Conservation (phyloP, 257 asterid genomes). For the Dorcoceras hygrometricum region DNA sequence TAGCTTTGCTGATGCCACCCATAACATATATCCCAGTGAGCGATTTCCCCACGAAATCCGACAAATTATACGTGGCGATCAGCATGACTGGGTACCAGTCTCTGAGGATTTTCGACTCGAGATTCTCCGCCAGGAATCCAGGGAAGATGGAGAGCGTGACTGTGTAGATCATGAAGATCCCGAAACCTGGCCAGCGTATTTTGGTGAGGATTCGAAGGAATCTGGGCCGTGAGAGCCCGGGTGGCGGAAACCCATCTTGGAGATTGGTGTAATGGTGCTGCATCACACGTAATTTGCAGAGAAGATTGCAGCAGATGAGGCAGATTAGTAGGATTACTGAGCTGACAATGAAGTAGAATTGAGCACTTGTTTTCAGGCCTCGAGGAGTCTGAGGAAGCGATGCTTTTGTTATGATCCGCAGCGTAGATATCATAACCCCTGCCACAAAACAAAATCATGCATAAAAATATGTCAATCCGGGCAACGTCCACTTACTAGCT, state of each 20-base stretch:
- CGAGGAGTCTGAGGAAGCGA: constrained; percentile 65
- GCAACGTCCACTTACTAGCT: no score
- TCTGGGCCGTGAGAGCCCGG: constrained; percentile 21
- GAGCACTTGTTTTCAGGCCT: constrained; percentile 68
- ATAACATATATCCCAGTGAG: constrained; percentile 43
- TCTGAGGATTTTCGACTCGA: constrained; percentile 39
- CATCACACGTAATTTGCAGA: constrained; percentile 53
- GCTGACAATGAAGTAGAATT: constrained; percentile 56
- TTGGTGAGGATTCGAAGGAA: constrained; percentile 35
- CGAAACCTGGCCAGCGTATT: constrained; percentile 58
- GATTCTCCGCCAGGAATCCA: constrained; percentile 63
- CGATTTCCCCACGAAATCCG: constrained; percentile 69
- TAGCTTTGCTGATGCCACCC: constrained; percentile 40
- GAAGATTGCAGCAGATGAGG: constrained; percentile 54
- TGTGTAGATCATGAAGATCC: constrained; percentile 53
- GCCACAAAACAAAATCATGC: constrained; percentile 21
- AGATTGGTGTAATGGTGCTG: constrained; percentile 34
- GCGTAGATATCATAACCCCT: constrained; percentile 59
- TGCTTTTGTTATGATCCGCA: constrained; percentile 69
- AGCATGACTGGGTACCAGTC: constrained; percentile 76
- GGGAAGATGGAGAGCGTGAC: constrained; percentile 78
- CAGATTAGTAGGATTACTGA: constrained; percentile 40
- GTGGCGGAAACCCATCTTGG: constrained; percentile 11
- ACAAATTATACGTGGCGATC: constrained; percentile 48
- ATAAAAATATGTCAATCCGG: no score